phyloP scores from a whole-genome alignment of 106 monocot species.

The Xerophyta viscosa region DNA sequence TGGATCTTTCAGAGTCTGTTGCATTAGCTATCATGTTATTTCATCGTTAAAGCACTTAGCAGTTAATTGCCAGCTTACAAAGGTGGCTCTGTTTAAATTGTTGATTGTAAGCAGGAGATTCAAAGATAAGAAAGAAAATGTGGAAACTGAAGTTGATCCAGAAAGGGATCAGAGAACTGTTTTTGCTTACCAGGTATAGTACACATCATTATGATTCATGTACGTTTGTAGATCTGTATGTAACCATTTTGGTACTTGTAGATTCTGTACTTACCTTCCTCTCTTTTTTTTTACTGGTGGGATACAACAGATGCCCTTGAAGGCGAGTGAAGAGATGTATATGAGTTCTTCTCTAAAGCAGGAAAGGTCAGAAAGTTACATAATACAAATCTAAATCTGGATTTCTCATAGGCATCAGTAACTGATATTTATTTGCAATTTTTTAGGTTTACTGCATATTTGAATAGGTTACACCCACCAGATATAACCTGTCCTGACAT shows the following conservation, averaged over 20 bases:
- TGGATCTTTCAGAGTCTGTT: too few species aligned
- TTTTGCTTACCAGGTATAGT: slow-evolving; percentile 85
- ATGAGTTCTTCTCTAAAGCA: slow-evolving; percentile 77
- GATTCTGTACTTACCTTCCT: neutral
- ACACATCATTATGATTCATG: slow-evolving; percentile 11
- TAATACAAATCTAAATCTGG: neutral
- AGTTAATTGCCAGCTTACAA: too few species aligned
- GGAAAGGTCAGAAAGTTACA: slow-evolving; percentile 51
- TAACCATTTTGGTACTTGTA: neutral
- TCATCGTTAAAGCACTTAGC: too few species aligned
- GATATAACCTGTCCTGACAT: slow-evolving; percentile 32
- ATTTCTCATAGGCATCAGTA: slow-evolving; percentile 10
- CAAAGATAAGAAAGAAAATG: slow-evolving; percentile 52
- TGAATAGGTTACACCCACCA: slow-evolving; percentile 25
- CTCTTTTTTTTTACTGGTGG: neutral
- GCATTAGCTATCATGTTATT: too few species aligned
- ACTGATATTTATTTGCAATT: slow-evolving; percentile 23
- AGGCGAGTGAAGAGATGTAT: slow-evolving; percentile 76
- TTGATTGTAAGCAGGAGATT: slow-evolving; percentile 19
- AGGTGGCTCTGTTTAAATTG: too few species aligned
- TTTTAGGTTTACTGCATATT: slow-evolving; percentile 43
- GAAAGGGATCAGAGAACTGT: slow-evolving; percentile 90
- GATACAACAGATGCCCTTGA: slow-evolving; percentile 51
- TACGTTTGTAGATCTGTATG: neutral
- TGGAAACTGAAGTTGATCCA: slow-evolving; percentile 74